Base-by-base conservation (phyloP, 1,284 basidiomycete genomes). In the Pisolithus thermaeus region DNA sequence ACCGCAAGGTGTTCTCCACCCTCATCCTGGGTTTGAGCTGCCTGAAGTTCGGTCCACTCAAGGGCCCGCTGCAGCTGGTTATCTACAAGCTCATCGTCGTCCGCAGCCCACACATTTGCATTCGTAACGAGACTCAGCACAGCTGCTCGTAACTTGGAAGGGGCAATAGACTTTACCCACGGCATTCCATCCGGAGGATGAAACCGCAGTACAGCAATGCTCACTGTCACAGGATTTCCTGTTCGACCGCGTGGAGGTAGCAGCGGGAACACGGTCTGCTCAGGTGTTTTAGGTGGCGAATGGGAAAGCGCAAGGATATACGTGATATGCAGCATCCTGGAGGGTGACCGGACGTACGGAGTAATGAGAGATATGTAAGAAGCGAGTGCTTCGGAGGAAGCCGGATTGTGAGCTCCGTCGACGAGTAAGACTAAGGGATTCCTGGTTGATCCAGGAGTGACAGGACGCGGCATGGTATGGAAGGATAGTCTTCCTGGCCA, bases 391-490 rank as follows among this genome's bases (percentile, higher is more conserved):
- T 66, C 58, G 0, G 92, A 80, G 0, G 93, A 94, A 5, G 90
- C 84, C n/a, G 83, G 73, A 63, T 99, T 99, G 67, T 99, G 97
- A 1, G 97, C 96, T 3, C 97, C 97, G 63, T 99, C 97, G 2
- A 88, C 85, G 7, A 99, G 76, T 5, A 94, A 70, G 5, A 73
- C 62, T 3, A 74, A 58, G 18, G 66, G 63, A 45, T 64, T 55
- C 45, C 38, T 60, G 32, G 47, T 49, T 37, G 46, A 58, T 12
- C 46, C 56, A n/a, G 41, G 43, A 5, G 50, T 60, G 41, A 65
- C 55, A 14, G 62, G 52, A 32, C 52, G 54, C 2, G 65, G 50
- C 77, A 50, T 72, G 69, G 52, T 78, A 59, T 84, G 74, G 68
- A 80, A 97, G 0, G 88, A 88, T 16, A 97, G 79, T 49, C 96